A percentile compares a stretch with the other conserved stretches of the same genome.
phyloP scores from a whole-genome alignment of 768 basidiomycete genomes.

The Calocybe gangraenosa region DNA sequence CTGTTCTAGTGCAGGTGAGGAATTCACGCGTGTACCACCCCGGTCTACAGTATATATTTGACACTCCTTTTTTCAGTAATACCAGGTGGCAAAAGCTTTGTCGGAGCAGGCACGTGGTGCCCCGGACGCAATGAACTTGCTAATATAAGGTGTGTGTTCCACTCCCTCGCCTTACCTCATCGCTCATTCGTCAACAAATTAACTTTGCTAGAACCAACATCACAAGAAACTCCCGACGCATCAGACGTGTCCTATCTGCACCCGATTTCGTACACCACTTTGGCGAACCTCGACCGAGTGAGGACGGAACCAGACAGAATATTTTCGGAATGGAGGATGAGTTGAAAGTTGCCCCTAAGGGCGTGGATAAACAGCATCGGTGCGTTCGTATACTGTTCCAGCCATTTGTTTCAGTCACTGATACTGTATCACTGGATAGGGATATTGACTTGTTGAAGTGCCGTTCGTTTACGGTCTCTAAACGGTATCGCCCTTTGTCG shows the following conservation, averaged over 20 bases:
- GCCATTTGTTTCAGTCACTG: neutral
- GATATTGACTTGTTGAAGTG: slow-evolving; percentile 92
- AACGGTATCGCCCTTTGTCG: slow-evolving; percentile 42
- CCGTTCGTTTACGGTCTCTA: slow-evolving; percentile 67
- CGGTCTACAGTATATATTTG: neutral
- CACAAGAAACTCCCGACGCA: slow-evolving; percentile 50
- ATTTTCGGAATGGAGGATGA: slow-evolving; percentile 89
- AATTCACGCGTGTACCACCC: neutral
- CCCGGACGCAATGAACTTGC: slow-evolving; percentile 76
- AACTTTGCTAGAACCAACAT: slow-evolving; percentile 53
- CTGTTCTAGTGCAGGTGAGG: slow-evolving; percentile 9
- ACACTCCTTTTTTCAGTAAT: slow-evolving; percentile 38
- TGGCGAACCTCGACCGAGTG: slow-evolving; percentile 60
- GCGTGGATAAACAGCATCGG: slow-evolving; percentile 79
- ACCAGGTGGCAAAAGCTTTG: slow-evolving; percentile 60
- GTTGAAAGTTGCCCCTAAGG: slow-evolving; percentile 89
- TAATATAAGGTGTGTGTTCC: slow-evolving; percentile 53
- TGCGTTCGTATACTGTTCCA: slow-evolving; percentile 25
- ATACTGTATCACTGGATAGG: slow-evolving; percentile 28
- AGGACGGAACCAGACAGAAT: slow-evolving; percentile 61
- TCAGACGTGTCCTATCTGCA: slow-evolving; percentile 63
- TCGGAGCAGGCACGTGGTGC: slow-evolving; percentile 82
- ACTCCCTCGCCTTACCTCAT: slow-evolving; percentile 2
- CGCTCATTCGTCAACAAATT: neutral
- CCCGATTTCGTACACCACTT: slow-evolving; percentile 75